phyloP scores from a whole-genome alignment of 345 rosid species.

The Syzygium jambos region DNA sequence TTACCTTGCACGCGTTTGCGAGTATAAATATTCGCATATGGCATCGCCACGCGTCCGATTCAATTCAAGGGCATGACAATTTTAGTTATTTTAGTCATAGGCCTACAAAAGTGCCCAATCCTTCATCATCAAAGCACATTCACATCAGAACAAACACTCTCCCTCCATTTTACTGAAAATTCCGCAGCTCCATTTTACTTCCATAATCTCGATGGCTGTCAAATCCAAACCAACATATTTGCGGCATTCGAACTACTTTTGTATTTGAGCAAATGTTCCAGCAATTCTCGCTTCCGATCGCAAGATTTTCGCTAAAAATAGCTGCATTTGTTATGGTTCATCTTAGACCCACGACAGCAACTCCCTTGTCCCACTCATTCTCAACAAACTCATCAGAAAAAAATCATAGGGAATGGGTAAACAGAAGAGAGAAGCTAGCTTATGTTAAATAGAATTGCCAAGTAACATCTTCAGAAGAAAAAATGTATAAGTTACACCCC shows the following conservation, averaged over 20 bases:
- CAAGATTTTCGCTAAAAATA: neutral
- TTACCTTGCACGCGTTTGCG: neutral
- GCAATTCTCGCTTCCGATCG: neutral
- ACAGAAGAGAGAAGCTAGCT: neutral
- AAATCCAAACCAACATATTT: neutral
- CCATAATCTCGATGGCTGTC: neutral
- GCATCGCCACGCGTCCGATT: neutral
- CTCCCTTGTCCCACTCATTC: neutral
- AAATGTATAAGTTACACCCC: neutral
- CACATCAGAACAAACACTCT: neutral
- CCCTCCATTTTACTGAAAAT: neutral
- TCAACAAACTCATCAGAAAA: neutral
- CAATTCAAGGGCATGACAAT: neutral
- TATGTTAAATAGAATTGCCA: neutral
- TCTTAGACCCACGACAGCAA: neutral
- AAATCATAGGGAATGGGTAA: neutral
- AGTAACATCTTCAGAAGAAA: neutral
- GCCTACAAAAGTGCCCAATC: neutral
- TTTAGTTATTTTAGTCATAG: neutral
- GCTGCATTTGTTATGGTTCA: neutral
- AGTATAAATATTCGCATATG: fast-evolving
- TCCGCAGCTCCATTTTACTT: neutral
- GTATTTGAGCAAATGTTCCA: neutral
- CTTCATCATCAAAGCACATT: neutral
- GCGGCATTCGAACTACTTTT: neutral